Evolutionary conservation across 164 flowering plant genomes (phyloP).

Genomic region (Tinospora cordifolia): DNA sequence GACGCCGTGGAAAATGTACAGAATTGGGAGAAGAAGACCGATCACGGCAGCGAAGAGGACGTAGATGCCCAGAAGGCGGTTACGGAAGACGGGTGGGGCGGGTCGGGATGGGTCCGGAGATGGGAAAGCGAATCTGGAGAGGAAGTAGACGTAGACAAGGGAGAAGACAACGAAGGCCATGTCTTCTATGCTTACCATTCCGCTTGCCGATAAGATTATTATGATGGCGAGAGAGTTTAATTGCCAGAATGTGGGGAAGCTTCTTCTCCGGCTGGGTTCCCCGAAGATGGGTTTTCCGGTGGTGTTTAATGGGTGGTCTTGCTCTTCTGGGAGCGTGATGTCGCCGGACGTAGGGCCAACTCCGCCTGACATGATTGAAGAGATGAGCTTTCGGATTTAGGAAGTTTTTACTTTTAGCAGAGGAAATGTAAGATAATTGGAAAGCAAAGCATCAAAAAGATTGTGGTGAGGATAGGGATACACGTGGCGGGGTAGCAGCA

Average conservation of each 20-base stretch:
- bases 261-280: background rate
- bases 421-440: background rate
- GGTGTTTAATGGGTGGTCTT: slow-evolving; percentile 9
- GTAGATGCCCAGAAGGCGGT: slow-evolving; percentile 32
- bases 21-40: slow-evolving; percentile 57
- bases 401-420: background rate
- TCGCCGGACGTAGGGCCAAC: slow-evolving; percentile 41
- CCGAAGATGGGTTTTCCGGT: background rate
- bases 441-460: too few species aligned
- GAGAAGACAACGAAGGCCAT: slow-evolving; percentile 31
- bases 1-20: slow-evolving; percentile 59
- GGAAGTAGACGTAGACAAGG: slow-evolving; percentile 23
- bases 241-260: slow-evolving; percentile 36
- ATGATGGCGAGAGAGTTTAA: slow-evolving; percentile 27
- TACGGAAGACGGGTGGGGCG: slow-evolving; percentile 29
- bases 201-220: slow-evolving; percentile 32
- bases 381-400: background rate
- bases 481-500: background rate
- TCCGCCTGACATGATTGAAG: slow-evolving; percentile 48
- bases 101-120: background rate
- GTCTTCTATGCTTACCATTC: slow-evolving; percentile 35
- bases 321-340: slow-evolving; percentile 34
- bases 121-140: slow-evolving; percentile 28
- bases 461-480: background rate
- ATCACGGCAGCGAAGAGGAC: slow-evolving; percentile 37